A percentile compares a stretch with the other conserved stretches of the same genome.
Evolutionary conservation across 192 early-diverging fungal genomes (phyloP).

Genomic region (Backusella morwellensis): DNA sequence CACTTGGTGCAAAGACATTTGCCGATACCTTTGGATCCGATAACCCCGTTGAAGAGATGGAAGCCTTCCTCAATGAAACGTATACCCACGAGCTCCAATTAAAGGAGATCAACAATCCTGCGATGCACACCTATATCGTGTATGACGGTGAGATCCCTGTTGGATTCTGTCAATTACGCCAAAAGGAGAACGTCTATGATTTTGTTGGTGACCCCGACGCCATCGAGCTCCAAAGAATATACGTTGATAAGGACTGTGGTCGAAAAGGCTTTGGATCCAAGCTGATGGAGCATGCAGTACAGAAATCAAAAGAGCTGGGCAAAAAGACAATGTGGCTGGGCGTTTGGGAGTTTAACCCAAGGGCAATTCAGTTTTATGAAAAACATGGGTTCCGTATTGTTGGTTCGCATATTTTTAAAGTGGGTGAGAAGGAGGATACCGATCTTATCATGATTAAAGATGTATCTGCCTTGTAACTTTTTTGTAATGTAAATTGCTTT

Average conservation of each 20-base stretch:
- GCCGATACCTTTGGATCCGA: background rate
- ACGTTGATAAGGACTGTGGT: background rate
- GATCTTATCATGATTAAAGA: background rate
- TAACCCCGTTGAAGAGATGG: background rate
- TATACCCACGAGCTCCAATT: conserved; percentile 1
- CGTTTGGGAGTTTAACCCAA: background rate
- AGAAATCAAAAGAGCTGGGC: background rate
- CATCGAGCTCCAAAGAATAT: conserved; percentile 8
- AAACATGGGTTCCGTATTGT: background rate
- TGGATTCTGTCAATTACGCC: conserved; percentile 9
- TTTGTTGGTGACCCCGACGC: conserved; percentile 1
- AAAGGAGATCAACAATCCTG: background rate
- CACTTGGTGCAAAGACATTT: background rate
- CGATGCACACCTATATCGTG: background rate
- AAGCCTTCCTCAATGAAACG: background rate
- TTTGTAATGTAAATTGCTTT: background rate
- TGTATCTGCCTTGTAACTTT: background rate
- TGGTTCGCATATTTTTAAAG: background rate
- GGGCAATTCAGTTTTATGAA: background rate
- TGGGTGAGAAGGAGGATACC: background rate
- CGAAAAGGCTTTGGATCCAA: conserved; percentile 1
- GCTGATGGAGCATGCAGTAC: background rate
- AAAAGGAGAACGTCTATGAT: background rate
- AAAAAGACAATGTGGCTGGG: background rate
- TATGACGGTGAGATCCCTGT: background rate